Percentiles rank a stretch among this genome's conserved stretches.
phyloP scores from a whole-genome alignment of 257 asterid species.

The Solanum dulcamara region DNA sequence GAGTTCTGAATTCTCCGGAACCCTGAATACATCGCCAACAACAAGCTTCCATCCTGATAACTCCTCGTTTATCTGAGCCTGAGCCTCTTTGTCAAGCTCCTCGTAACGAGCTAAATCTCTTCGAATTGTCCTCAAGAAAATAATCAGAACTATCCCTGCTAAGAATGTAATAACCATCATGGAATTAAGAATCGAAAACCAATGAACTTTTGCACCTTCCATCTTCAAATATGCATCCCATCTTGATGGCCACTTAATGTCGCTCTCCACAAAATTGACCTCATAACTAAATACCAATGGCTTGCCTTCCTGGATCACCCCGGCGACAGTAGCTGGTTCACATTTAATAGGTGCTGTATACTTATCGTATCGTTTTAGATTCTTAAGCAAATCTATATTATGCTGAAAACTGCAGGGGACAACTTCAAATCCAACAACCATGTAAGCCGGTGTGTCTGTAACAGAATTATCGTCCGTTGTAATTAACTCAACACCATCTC shows the following conservation, averaged over 20 bases:
- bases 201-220: slow-evolving; percentile 20
- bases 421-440: slow-evolving; percentile 23
- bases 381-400: background rate
- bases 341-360: slow-evolving; percentile 4
- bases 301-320: slow-evolving; percentile 6
- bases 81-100: slow-evolving; percentile 19
- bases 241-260: slow-evolving; percentile 17
- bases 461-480: background rate
- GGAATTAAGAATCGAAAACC: slow-evolving; percentile 16
- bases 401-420: slow-evolving; percentile 15
- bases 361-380: background rate
- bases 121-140: slow-evolving; percentile 12
- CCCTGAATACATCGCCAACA: slow-evolving; percentile 7
- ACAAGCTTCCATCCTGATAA: slow-evolving; percentile 17
- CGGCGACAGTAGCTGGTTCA: slow-evolving; percentile 4
- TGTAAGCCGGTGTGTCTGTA: background rate
- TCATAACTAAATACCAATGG: slow-evolving; percentile 7
- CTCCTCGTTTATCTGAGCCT: slow-evolving; percentile 11
- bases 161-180: slow-evolving; percentile 12
- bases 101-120: slow-evolving; percentile 14
- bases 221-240: slow-evolving; percentile 20
- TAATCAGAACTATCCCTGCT: slow-evolving; percentile 10
- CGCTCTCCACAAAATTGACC: slow-evolving; percentile 17
- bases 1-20: background rate
- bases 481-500: slow-evolving; percentile 10